phyloP scores from a whole-genome alignment of 176 grass and related monocot genomes.

The Aegilops sharonensis region DNA sequence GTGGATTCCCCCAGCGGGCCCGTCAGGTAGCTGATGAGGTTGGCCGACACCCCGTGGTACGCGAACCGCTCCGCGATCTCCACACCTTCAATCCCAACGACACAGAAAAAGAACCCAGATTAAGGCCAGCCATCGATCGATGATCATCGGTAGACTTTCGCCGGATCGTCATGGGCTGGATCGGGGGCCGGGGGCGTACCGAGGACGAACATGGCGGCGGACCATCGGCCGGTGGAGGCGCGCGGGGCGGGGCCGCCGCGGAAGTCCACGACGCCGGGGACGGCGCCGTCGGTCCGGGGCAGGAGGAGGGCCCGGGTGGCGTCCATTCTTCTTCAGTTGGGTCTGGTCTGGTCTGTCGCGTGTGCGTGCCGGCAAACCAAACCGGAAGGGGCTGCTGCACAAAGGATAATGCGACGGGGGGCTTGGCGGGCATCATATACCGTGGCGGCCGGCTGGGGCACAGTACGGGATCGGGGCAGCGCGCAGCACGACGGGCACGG shows the following conservation, averaged over 20 bases:
- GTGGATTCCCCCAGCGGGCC: constrained; percentile 54
- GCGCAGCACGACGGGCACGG: constrained; percentile 10
- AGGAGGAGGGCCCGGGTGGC: constrained; percentile 23
- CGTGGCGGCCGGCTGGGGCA: not conserved
- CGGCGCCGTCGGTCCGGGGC: constrained; percentile 23
- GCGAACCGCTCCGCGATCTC: constrained; percentile 74
- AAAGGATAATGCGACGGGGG: not conserved
- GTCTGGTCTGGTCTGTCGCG: no score
- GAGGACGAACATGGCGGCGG: constrained; percentile 60
- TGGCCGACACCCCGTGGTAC: constrained; percentile 59
- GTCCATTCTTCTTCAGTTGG: constrained; percentile 6
- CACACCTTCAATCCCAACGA: constrained; percentile 31
- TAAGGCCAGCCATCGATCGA: not conserved
- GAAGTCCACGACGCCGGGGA: constrained; percentile 48
- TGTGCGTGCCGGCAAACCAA: not conserved
- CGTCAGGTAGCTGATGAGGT: constrained; percentile 76
- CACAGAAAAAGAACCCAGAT: not conserved
- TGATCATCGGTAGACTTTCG: not conserved
- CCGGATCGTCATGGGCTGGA: not conserved
- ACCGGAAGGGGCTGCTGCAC: not conserved
- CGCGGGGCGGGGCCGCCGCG: constrained; percentile 44
- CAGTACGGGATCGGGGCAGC: not conserved
- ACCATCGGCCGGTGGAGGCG: constrained; percentile 57
- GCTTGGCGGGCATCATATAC: not conserved
- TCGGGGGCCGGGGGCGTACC: constrained; percentile 19